Evolutionary conservation across 73 alveolate genomes (phyloP).

Genomic region (Halteria grandinella): DNA sequence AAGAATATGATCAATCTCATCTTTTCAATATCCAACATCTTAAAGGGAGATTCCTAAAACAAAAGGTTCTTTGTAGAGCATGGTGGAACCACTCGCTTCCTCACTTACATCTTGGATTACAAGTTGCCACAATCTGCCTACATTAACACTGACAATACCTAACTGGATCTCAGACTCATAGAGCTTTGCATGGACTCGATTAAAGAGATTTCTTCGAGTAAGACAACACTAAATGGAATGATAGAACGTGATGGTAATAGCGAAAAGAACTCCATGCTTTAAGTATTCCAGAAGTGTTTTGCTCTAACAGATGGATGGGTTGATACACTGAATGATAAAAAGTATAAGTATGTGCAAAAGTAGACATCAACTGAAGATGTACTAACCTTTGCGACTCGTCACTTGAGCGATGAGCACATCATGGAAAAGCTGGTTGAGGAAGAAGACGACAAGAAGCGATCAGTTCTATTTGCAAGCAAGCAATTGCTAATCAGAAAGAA

Average conservation of each 20-base stretch:
- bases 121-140: slow-evolving; percentile 10
- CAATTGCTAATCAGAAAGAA: slow-evolving; percentile 4
- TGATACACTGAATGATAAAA: neutral
- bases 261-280: neutral
- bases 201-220: slow-evolving; percentile 23
- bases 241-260: slow-evolving; percentile 25
- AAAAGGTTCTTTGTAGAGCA: slow-evolving; percentile 20
- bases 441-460: neutral
- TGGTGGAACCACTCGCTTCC: neutral
- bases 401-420: neutral
- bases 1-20: slow-evolving; percentile 7
- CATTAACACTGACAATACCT: too few relatives aligned
- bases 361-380: neutral
- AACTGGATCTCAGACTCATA: too few relatives aligned
- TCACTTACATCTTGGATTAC: neutral
- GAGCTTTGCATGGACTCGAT: slow-evolving; percentile 36
- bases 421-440: neutral
- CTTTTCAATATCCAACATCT: slow-evolving; percentile 20
- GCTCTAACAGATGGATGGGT: neutral
- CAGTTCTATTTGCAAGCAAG: neutral
- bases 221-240: slow-evolving; percentile 2
- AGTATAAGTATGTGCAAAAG: neutral
- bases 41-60: slow-evolving; percentile 39
- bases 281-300: neutral
- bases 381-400: neutral